Percentiles rank a stretch among this genome's conserved stretches.
Evolutionary conservation across 345 rosid genomes (phyloP).

Genomic region (Arabis alpina): DNA sequence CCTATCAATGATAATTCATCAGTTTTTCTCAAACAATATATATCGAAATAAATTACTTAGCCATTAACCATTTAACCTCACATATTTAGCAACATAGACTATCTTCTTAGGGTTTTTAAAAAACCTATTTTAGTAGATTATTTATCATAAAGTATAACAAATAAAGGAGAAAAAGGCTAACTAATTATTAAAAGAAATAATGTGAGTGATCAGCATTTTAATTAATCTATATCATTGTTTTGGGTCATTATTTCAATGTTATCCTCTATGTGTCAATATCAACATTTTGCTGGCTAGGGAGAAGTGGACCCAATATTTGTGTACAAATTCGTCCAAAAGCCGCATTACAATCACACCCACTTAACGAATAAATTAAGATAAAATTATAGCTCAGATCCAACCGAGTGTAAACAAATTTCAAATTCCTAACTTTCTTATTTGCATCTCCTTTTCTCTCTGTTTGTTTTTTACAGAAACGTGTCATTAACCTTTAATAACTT

Average conservation of each 20-base stretch:
- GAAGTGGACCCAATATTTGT: conserved; percentile 38
- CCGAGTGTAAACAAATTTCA: conserved; percentile 34
- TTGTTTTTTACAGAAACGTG: conserved; percentile 28
- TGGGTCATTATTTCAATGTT: conserved; percentile 4
- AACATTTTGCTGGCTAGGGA: conserved; percentile 38
- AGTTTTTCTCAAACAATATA: background rate
- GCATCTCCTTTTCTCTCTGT: conserved; percentile 16
- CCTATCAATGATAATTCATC: background rate
- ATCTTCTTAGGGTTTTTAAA: background rate
- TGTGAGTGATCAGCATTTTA: background rate
- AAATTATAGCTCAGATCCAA: conserved; percentile 34
- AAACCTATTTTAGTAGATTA: conserved; percentile 4
- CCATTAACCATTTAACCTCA: background rate
- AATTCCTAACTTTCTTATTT: conserved; percentile 23
- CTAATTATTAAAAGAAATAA: background rate
- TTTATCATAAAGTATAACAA: conserved; percentile 7
- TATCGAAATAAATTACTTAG: background rate
- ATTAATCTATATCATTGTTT: background rate
- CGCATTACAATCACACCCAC: conserved; percentile 35
- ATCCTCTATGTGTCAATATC: conserved; percentile 32
- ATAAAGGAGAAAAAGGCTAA: background rate
- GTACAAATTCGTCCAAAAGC: conserved; percentile 36
- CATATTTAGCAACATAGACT: background rate
- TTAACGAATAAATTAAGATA: conserved; percentile 28
- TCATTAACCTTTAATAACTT: conserved; percentile 12